Evolutionary conservation across 345 rosid genomes (phyloP).

Genomic region (Trapa incisa): DNA sequence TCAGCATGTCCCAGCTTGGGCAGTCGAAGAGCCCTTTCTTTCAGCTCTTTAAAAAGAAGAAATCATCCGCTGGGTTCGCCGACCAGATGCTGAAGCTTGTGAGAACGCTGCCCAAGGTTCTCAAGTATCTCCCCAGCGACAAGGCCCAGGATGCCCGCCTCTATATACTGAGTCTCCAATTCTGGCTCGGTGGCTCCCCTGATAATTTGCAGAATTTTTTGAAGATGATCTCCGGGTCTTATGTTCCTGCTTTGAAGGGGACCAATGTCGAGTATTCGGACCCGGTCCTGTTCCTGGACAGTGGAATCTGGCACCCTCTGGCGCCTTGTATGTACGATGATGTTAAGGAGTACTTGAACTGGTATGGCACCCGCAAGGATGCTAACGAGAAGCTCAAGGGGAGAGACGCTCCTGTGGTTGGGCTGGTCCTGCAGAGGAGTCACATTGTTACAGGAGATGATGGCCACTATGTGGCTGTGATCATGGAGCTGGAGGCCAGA

Average conservation of each 20-base stretch:
- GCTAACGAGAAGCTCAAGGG: slow-evolving; percentile 57
- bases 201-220: slow-evolving; percentile 87
- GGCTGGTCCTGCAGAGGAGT: slow-evolving; percentile 87
- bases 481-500: slow-evolving; percentile 91
- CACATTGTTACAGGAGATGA: slow-evolving; percentile 98
- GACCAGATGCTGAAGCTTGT: slow-evolving; percentile 94
- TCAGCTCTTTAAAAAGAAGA: slow-evolving; percentile 87
- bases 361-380: slow-evolving; percentile 84
- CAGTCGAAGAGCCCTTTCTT: slow-evolving; percentile 91
- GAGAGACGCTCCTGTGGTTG: slow-evolving; percentile 60
- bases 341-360: slow-evolving; percentile 87
- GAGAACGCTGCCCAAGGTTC: slow-evolving; percentile 86
- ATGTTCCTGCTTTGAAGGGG: slow-evolving; percentile 75
- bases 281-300: slow-evolving; percentile 85
- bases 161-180: slow-evolving; percentile 89
- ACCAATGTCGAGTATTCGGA: slow-evolving; percentile 64
- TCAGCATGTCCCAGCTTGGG: slow-evolving; percentile 93
- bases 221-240: slow-evolving; percentile 89
- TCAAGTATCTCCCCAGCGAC: slow-evolving; percentile 91
- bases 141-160: slow-evolving; percentile 98
- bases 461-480: slow-evolving; percentile 91
- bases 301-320: slow-evolving; percentile 93
- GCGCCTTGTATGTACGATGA: slow-evolving; percentile 95
- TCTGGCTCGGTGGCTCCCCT: slow-evolving; percentile 98
- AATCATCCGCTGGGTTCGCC: slow-evolving; percentile 88